Evolutionary conservation across 176 grass and related monocot species (phyloP), one percentile per base, ranked within the genome.

Genomic region (Neostapfia colusana): DNA sequence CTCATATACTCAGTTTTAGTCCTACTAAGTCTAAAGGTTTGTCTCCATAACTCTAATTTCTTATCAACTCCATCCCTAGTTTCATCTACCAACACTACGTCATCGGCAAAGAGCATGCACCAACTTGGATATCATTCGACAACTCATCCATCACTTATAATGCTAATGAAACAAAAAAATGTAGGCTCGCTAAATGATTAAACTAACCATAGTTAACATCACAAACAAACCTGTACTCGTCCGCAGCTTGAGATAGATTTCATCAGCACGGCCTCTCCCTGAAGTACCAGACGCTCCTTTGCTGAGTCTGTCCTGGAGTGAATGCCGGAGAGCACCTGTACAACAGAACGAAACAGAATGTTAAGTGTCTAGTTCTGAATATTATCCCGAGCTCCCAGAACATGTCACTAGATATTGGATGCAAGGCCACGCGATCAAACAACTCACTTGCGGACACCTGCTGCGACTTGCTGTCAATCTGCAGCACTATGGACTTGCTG

Each of bases 391-490:
- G 39, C 63, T 16, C 6, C 43, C 12, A 10, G 31, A 53, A 51
- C 13, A 39, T 13, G 14, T 26, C n/a, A 39, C 11, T 10, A 66
- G 75, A 66, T 39, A 36, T 20, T 18, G n/a, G 23, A 84, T 50
- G 48, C 63, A 35, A 20, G 53, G 46, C 34, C 11, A n/a, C 26
- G 64, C 43, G 77, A 80, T 70, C 63, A 51, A 58, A 88, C 65
- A 58, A 88, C 94, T 89, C 64, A 97, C 95, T 97, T 85, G 95
- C 84, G 23, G 95, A 85, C 59, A 97, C 95, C 66, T 91, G 82
- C 87, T 93, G 95, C 18, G 91, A 92, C 81, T 97, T 97, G 91
- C 74, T 93, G 16, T 97, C 91, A 74, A 92, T 82, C 85, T 93
- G 95, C 49, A 97, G 81, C 28, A 98, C 83, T 74, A 98, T 98